Evolutionary conservation across 352 stramenopile species (phyloP).

Genomic region (Phytophthora pistaciae): DNA sequence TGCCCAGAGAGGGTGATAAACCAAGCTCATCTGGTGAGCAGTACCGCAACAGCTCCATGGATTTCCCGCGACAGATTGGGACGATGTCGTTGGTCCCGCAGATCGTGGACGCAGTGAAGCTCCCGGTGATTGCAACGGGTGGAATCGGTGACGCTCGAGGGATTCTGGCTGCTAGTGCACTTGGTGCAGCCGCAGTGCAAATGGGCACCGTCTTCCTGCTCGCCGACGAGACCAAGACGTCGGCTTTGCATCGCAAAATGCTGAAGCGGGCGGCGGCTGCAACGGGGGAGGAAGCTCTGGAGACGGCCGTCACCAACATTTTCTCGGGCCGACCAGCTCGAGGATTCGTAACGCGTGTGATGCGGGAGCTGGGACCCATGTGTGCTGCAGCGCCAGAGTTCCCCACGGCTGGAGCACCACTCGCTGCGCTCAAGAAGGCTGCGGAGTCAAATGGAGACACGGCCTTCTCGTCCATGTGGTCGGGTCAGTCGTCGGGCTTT

Average conservation of each 20-base stretch:
- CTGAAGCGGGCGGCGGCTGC: constrained; percentile 42
- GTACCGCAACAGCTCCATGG: constrained; percentile 35
- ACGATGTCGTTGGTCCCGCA: constrained; percentile 64
- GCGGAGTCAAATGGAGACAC: constrained; percentile 29
- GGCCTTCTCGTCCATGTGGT: constrained; percentile 42
- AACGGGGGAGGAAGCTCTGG: constrained; percentile 18
- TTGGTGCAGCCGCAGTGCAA: constrained; percentile 68
- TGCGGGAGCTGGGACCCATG: constrained; percentile 44
- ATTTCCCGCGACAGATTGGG: constrained; percentile 39
- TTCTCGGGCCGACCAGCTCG: constrained; percentile 57
- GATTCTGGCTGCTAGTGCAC: constrained; percentile 43
- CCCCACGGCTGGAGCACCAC: constrained; percentile 24
- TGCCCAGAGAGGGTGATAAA: constrained; percentile 20
- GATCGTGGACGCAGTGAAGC: constrained; percentile 40
- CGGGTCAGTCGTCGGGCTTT: constrained; percentile 31
- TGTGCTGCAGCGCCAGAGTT: constrained; percentile 33
- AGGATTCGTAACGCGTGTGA: constrained; percentile 51
- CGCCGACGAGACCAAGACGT: constrained; percentile 53
- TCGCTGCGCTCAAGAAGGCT: constrained; percentile 24
- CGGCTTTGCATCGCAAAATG: constrained; percentile 37
- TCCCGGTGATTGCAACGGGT: constrained; percentile 66
- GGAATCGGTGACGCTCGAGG: constrained; percentile 62
- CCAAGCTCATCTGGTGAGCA: neutral
- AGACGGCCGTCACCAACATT: constrained; percentile 40
- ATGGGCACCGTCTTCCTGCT: constrained; percentile 70